Evolutionary conservation across 108 stramenopile genomes (phyloP).

Genomic region (Seminavis robusta): DNA sequence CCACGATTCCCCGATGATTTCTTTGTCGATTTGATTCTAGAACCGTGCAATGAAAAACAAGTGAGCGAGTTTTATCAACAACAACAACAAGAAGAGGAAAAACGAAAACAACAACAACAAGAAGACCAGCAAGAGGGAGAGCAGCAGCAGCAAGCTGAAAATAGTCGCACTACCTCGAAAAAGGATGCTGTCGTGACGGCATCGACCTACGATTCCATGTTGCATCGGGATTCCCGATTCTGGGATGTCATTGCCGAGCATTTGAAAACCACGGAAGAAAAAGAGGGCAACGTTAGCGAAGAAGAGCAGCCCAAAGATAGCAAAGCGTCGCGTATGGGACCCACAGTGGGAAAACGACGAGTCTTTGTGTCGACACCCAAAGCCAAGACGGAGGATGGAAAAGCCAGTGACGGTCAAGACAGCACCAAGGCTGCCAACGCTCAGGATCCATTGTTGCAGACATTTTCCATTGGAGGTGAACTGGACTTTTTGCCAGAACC

Average conservation of each 20-base stretch:
- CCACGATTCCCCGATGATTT: conserved; percentile 86
- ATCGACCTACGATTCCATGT: conserved; percentile 73
- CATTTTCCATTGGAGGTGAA: conserved; percentile 81
- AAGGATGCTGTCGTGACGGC: conserved; percentile 41
- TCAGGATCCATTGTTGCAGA: conserved; percentile 31
- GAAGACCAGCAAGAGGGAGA: neutral
- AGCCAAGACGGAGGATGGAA: conserved; percentile 2
- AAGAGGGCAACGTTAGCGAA: conserved; percentile 8
- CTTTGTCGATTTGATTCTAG: conserved; percentile 94
- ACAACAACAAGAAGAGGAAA: conserved; percentile 15
- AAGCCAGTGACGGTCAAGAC: conserved; percentile 1
- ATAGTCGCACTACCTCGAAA: neutral
- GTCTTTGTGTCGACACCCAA: conserved; percentile 29
- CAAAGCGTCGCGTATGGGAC: conserved; percentile 44
- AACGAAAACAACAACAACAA: conserved; percentile 2
- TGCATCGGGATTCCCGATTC: conserved; percentile 81
- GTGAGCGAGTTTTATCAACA: conserved; percentile 54
- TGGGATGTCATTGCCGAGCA: conserved; percentile 76
- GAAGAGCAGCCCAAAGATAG: neutral
- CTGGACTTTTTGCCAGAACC: conserved; percentile 47
- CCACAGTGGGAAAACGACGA: conserved; percentile 75
- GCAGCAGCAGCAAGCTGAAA: neutral
- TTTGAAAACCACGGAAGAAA: neutral
- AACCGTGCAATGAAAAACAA: conserved; percentile 73
- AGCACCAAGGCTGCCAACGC: conserved; percentile 16